Conservation (phyloP, 805 yeast genomes). For the Komagataella ulmi region DNA sequence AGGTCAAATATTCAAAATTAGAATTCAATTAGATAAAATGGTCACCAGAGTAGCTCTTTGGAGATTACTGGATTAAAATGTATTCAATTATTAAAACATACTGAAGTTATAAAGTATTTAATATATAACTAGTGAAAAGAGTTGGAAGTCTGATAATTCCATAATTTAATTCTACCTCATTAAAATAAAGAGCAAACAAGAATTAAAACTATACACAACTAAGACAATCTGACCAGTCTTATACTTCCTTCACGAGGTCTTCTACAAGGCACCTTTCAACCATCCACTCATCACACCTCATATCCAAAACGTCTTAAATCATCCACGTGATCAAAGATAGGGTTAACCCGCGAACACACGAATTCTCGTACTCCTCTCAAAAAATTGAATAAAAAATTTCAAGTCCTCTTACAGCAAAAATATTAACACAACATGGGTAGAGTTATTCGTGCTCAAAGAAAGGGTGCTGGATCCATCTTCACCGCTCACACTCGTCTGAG, state of each 20-base stretch:
- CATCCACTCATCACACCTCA: neutral
- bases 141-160: no score
- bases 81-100: no score
- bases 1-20: neutral
- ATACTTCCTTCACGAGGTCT: no score
- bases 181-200: no score
- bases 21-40: neutral
- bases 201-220: no score
- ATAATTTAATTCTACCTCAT: no score
- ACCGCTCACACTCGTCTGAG: slow-evolving; percentile 99
- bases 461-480: slow-evolving; percentile 99
- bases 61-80: no score
- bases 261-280: neutral
- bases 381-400: neutral
- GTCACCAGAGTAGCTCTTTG: no score
- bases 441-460: slow-evolving; percentile 99
- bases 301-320: no score
- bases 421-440: slow-evolving; percentile 47
- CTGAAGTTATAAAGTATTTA: no score
- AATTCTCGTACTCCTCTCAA: neutral
- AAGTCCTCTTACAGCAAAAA: neutral
- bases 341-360: neutral
- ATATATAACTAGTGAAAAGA: no score
- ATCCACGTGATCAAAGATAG: neutral
- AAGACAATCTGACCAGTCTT: no score